Conservation (phyloP, 1,284 basidiomycete species). For the Sporisorium sorghi region DNA sequence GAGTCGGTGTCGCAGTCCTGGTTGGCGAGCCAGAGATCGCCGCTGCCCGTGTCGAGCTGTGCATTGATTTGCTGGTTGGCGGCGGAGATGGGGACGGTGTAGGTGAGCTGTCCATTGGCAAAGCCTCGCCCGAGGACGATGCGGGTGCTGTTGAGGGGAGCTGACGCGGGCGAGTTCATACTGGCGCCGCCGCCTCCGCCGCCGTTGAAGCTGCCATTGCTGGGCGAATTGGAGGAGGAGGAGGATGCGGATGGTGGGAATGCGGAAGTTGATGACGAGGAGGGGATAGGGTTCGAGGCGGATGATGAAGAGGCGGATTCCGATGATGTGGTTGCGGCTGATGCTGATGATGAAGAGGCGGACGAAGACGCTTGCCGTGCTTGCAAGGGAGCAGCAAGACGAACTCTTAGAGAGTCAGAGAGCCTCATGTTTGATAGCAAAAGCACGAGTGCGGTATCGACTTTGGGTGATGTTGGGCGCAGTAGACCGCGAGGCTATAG, state of each 20-base stretch:
- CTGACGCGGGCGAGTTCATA: constrained; percentile 37
- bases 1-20: constrained; percentile 49
- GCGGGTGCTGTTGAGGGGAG: constrained; percentile 47
- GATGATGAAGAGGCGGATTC: constrained; percentile 12
- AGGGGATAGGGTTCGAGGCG: background rate
- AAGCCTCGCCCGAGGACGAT: constrained; percentile 51
- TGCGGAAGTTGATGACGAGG: background rate
- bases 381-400: constrained; percentile 1
- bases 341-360: constrained; percentile 7
- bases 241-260: background rate
- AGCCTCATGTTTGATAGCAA: constrained; percentile 14
- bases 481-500: background rate
- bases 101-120: constrained; percentile 55
- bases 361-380: constrained; percentile 31
- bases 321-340: constrained; percentile 4
- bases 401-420: constrained; percentile 8
- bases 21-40: constrained; percentile 60
- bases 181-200: constrained; percentile 1
- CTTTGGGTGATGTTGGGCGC: constrained; percentile 6
- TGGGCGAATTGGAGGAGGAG: constrained; percentile 1
- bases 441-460: background rate
- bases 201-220: constrained; percentile 2
- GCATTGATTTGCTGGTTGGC: constrained; percentile 51
- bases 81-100: constrained; percentile 52
- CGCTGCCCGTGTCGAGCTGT: constrained; percentile 61